phyloP scores from a whole-genome alignment of 2,329 filamentous ascomycete species.

The Cryphonectria carpinicola region DNA sequence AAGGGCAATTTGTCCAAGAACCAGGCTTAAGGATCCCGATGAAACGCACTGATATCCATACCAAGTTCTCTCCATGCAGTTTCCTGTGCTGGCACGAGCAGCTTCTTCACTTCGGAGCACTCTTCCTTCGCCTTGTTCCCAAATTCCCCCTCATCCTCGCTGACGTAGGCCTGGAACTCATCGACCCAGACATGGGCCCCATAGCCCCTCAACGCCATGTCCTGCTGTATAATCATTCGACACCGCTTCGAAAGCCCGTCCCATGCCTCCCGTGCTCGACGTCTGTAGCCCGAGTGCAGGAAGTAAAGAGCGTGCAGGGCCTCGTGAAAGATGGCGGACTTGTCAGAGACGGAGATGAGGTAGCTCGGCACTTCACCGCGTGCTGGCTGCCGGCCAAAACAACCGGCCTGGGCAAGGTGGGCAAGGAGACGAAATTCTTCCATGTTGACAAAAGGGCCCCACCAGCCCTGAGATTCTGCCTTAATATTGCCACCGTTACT shows the following conservation, averaged over 20 bases:
- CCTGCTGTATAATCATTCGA: neutral
- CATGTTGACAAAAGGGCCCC: neutral
- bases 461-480: neutral
- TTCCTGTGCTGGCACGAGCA: conserved; percentile 7
- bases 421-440: conserved; percentile 4
- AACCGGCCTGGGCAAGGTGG: conserved; percentile 4
- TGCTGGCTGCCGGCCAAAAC: neutral
- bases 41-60: neutral
- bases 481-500: neutral
- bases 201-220: conserved; percentile 1
- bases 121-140: neutral
- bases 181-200: conserved; percentile 15
- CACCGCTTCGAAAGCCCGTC: neutral
- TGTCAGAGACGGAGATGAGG: conserved; percentile 11
- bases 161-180: conserved; percentile 18
- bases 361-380: conserved; percentile 1
- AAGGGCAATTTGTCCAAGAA: neutral
- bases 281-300: conserved; percentile 8
- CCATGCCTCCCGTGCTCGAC: neutral
- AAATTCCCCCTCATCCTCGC: neutral
- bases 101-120: neutral
- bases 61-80: conserved; percentile 5
- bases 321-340: neutral
- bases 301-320: conserved; percentile 15
- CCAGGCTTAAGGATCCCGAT: neutral